A percentile compares a stretch with the other conserved stretches of the same genome.
Conservation (phyloP, 352 stramenopile species). For the Phytophthora pisi region DNA sequence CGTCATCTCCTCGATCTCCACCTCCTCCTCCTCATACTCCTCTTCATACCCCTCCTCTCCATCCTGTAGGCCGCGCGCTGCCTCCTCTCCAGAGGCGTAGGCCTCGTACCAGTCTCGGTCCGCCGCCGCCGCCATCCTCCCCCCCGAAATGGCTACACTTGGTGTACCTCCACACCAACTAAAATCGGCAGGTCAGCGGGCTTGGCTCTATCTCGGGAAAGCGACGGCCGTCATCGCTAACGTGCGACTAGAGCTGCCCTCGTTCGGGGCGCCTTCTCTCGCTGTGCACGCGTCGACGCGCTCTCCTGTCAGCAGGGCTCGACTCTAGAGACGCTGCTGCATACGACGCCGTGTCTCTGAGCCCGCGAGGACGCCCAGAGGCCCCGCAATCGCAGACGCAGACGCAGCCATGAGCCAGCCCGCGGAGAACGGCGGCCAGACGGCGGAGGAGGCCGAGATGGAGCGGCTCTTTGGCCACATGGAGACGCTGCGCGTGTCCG, state of each 20-base stretch:
- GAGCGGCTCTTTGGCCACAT: constrained; percentile 58
- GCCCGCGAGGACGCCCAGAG: neutral
- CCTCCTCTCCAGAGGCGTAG: constrained; percentile 18
- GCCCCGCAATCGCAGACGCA: neutral
- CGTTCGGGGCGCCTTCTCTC: neutral
- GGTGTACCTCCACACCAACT: neutral
- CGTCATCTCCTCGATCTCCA: constrained; percentile 60
- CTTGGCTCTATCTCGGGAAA: neutral
- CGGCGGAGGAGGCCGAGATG: constrained; percentile 53
- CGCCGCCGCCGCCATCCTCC: neutral
- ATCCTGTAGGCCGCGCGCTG: neutral
- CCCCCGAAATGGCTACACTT: constrained; percentile 14
- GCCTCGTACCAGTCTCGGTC: constrained; percentile 23
- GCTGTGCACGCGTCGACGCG: neutral
- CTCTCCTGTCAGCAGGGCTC: neutral
- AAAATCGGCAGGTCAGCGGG: neutral
- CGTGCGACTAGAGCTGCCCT: neutral
- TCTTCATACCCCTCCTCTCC: constrained; percentile 16
- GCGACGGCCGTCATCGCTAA: neutral
- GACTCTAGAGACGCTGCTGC: neutral
- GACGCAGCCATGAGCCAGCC: constrained; percentile 26
- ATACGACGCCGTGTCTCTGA: neutral
- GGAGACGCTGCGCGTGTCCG: constrained; percentile 55
- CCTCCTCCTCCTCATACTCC: constrained; percentile 42
- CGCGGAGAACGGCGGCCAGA: constrained; percentile 24